Conservation (phyloP, 495 filamentous ascomycete genomes). For the Penicillium bovifimosum region DNA sequence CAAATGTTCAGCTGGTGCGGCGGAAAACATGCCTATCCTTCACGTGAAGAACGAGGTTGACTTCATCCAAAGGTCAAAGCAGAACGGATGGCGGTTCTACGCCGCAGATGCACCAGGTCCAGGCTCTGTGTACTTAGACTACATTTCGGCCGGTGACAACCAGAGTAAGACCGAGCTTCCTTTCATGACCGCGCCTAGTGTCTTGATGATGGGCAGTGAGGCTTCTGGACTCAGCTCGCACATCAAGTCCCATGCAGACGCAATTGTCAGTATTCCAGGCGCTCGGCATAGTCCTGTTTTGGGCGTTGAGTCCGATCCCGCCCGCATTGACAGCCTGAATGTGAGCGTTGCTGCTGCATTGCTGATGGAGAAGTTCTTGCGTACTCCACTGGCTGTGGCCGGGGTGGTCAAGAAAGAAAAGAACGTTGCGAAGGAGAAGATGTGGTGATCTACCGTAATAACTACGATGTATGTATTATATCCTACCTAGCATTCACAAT, state of each 20-base stretch:
- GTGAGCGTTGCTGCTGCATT: slow-evolving; percentile 80
- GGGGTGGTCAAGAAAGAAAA: slow-evolving; percentile 16
- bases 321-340: slow-evolving; percentile 70
- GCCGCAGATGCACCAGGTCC: slow-evolving; percentile 60
- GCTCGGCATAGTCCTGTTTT: slow-evolving; percentile 29
- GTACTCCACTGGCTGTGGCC: slow-evolving; percentile 34
- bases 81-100: slow-evolving; percentile 77
- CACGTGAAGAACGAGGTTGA: slow-evolving; percentile 54
- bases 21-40: slow-evolving; percentile 70
- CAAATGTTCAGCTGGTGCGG: slow-evolving; percentile 82
- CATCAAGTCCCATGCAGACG: slow-evolving; percentile 59
- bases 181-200: slow-evolving; percentile 55
- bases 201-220: slow-evolving; percentile 80
- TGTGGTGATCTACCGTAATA: slow-evolving; percentile 19
- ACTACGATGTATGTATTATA: slow-evolving; percentile 1
- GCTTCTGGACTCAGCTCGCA: slow-evolving; percentile 62
- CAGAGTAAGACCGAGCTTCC: slow-evolving; percentile 28
- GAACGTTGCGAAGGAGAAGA: slow-evolving; percentile 5
- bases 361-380: slow-evolving; percentile 60
- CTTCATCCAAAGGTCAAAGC: slow-evolving; percentile 63
- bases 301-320: slow-evolving; percentile 35
- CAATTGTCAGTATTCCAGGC: slow-evolving; percentile 49
- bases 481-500: slow-evolving; percentile 7
- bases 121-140: slow-evolving; percentile 25
- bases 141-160: slow-evolving; percentile 1